phyloP scores from a whole-genome alignment of 306 rosid species.

The Vigna angularis region DNA sequence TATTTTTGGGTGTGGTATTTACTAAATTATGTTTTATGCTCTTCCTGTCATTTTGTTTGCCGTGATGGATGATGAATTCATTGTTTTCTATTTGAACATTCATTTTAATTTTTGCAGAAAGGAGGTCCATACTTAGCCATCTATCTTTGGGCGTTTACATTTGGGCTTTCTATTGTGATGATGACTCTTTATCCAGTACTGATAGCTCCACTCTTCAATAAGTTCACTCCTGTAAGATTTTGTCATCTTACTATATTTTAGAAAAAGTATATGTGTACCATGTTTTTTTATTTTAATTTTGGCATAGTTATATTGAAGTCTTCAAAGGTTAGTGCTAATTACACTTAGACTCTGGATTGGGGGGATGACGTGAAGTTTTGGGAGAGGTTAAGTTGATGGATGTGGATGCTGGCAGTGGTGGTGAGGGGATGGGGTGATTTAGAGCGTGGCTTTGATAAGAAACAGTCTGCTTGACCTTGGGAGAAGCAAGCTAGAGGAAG shows the following conservation, averaged over 20 bases:
- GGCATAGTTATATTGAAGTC: slow-evolving; percentile 21
- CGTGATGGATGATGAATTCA: background rate
- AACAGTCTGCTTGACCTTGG: slow-evolving; percentile 16
- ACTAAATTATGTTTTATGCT: slow-evolving; percentile 26
- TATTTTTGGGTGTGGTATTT: slow-evolving; percentile 31
- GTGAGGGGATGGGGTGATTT: background rate
- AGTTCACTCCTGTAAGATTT: slow-evolving; percentile 90
- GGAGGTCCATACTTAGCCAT: slow-evolving; percentile 98
- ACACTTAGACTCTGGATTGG: slow-evolving; percentile 18
- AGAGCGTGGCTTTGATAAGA: slow-evolving; percentile 10
- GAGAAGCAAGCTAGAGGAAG: slow-evolving; percentile 20
- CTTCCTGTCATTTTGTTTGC: background rate
- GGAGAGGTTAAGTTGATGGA: slow-evolving; percentile 1
- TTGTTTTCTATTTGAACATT: slow-evolving; percentile 25
- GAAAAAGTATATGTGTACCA: background rate
- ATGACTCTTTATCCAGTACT: slow-evolving; percentile 95
- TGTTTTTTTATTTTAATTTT: slow-evolving; percentile 24
- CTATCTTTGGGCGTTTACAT: slow-evolving; percentile 97
- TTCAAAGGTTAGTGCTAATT: slow-evolving; percentile 17
- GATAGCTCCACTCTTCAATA: slow-evolving; percentile 96
- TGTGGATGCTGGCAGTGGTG: background rate
- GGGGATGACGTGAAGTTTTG: background rate
- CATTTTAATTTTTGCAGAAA: slow-evolving; percentile 70
- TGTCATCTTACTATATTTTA: background rate
- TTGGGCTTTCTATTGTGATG: slow-evolving; percentile 89